Evolutionary conservation across 495 filamentous ascomycete genomes (phyloP).

Genomic region (Neurospora africana): DNA sequence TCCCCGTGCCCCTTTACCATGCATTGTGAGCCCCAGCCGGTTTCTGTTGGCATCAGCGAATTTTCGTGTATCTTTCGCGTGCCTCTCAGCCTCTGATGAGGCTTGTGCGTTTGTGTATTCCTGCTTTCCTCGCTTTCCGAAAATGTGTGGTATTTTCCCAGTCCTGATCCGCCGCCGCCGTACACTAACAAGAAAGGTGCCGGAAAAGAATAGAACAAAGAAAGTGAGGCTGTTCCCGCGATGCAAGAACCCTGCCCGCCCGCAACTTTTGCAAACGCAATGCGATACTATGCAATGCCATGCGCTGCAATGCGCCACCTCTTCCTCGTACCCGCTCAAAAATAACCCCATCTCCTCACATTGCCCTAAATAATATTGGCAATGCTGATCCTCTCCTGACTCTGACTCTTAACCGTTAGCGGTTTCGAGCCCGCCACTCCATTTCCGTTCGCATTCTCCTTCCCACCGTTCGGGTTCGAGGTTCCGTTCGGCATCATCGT

Average conservation of each 20-base stretch:
- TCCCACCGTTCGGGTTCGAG: neutral
- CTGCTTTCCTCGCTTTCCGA: neutral
- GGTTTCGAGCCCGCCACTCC: constrained; percentile 16
- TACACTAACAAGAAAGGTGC: neutral
- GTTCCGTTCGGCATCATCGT: neutral
- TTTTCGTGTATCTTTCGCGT: neutral
- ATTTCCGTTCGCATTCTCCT: neutral
- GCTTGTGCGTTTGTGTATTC: neutral
- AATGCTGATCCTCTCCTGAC: constrained; percentile 59
- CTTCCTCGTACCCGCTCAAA: neutral
- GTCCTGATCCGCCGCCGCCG: neutral
- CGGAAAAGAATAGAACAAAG: neutral
- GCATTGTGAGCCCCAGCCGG: neutral
- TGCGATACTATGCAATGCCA: neutral
- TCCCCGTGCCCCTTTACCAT: neutral
- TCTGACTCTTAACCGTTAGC: constrained; percentile 24
- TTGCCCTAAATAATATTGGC: constrained; percentile 58
- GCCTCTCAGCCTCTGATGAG: neutral
- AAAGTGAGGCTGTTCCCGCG: neutral
- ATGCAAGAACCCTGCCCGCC: neutral
- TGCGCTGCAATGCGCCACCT: neutral
- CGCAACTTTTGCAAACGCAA: neutral
- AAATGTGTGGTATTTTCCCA: neutral
- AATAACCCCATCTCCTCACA: neutral
- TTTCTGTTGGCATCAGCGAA: neutral